Percentiles rank a stretch among this genome's conserved stretches.
These are phyloP conservation scores for Salix arbutifolia DNA, from an alignment of 345 rosid species.

Conservation along the genomic window DNA sequence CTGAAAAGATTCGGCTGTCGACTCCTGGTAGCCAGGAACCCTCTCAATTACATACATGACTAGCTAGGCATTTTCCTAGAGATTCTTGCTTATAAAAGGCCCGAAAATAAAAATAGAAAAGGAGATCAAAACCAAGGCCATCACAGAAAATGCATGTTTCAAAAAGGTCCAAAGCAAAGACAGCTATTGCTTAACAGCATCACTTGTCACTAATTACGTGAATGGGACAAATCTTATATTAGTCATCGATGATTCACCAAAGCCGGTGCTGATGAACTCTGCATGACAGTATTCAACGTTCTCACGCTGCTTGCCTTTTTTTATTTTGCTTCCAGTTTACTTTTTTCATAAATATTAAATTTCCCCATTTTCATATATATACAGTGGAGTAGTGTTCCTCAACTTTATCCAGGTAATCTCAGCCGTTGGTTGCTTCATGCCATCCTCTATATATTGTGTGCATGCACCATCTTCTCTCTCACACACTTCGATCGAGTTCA, in stretches of 20 bases:
- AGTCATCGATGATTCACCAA: background rate
- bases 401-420: conserved; percentile 2
- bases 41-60: no score
- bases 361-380: background rate
- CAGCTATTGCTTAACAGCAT: conserved; percentile 8
- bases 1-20: no score
- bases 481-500: background rate
- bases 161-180: conserved; percentile 23
- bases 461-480: background rate
- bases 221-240: background rate
- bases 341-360: background rate
- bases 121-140: background rate
- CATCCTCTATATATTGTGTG: conserved; percentile 19
- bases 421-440: conserved; percentile 18
- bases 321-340: conserved; percentile 11
- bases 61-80: no score
- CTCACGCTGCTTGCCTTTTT: conserved; percentile 8
- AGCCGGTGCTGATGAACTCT: background rate
- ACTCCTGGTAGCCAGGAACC: no score
- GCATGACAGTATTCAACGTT: conserved; percentile 15
- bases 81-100: background rate
- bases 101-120: background rate
- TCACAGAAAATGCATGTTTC: conserved; percentile 6
- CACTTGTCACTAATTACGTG: background rate
- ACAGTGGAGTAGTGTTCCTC: background rate